Evolutionary conservation across 768 basidiomycete species (phyloP), one percentile per base, ranked within the genome.

Genomic region (Lactifluus volemus): DNA sequence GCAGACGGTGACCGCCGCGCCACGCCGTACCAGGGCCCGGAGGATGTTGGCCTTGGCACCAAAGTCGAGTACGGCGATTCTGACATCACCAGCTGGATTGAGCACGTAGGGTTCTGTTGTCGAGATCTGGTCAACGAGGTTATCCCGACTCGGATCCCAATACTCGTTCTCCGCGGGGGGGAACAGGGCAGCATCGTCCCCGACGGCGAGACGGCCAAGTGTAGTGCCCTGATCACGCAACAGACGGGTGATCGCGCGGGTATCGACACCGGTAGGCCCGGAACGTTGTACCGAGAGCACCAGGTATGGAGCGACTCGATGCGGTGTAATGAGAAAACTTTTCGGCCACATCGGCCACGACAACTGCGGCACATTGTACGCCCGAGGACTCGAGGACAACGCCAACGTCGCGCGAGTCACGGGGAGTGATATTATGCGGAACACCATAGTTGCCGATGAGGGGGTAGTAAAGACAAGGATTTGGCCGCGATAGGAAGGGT

Each of bases 401-500:
- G 25, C 93, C 93, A 32, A 92, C 89, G 63, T 93, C 88, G 55
- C 81, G 80, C 17, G 78, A 79, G 70, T 97, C 81, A 42, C 80
- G 74, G 5, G 89, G 85, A 1, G 88, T 78, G 15, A 76, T 78
- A 73, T 99, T 98, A 38, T 70, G 68, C 6, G 97, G 97, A 9
- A 99, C 93, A 56, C 97, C 97, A 70, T 99, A 99, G 74, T 99
- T 99, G 44, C 97, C 97, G 66, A 99, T 97, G 74, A 99, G 84
- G 10, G 97, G 97, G 95, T 89, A 48, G 97, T 99, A 77, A 99
- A 99, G 59, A 99, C 97, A 65, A 99, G 83, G 70, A 99, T 96
- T 74, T 99, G 97, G 53, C 92, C 89, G 38, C 92, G 89, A 74
- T 99, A 98, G 8, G 97, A 98, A 7, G 97, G 97, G 73, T 99